A percentile compares a stretch with the other conserved stretches of the same genome.
These are phyloP conservation scores for Tulasnella sp. DNA, from an alignment of 768 basidiomycete species.

Conservation along the genomic window DNA sequence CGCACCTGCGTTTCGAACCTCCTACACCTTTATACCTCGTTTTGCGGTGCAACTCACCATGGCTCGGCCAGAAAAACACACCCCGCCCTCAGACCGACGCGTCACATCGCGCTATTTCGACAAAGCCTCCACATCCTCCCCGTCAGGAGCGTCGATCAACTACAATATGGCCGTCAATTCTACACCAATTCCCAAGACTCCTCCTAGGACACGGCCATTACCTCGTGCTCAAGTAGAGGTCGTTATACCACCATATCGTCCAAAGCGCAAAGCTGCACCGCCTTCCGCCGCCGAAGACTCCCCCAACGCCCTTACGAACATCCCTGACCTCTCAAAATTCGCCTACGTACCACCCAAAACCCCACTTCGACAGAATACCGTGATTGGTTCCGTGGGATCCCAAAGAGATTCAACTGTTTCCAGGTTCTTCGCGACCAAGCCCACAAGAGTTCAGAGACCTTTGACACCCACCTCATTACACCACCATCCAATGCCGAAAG, in stretches of 20 bases:
- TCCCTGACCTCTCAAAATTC: background rate
- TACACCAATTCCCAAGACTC: background rate
- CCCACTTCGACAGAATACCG: background rate
- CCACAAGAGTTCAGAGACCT: background rate
- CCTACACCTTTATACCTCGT: background rate
- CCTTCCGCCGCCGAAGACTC: background rate
- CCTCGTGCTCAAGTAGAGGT: background rate
- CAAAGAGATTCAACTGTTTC: background rate
- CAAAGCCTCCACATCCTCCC: background rate
- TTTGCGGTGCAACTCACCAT: background rate
- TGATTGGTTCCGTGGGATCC: background rate
- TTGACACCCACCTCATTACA: background rate
- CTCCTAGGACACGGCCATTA: background rate
- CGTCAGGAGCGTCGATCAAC: background rate
- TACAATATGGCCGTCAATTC: background rate
- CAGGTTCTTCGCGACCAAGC: background rate
- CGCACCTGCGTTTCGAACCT: background rate
- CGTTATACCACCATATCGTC: background rate
- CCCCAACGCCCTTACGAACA: background rate
- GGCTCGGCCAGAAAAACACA: background rate
- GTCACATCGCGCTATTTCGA: slow-evolving; percentile 6
- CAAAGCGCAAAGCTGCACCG: background rate
- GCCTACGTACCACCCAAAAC: background rate
- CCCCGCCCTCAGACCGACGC: background rate
- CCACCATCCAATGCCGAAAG: too few relatives aligned